Percentiles rank a stretch among this genome's conserved stretches.
Evolutionary conservation across 2,329 filamentous ascomycete genomes (phyloP).

Genomic region (Alternaria ethzedia): DNA sequence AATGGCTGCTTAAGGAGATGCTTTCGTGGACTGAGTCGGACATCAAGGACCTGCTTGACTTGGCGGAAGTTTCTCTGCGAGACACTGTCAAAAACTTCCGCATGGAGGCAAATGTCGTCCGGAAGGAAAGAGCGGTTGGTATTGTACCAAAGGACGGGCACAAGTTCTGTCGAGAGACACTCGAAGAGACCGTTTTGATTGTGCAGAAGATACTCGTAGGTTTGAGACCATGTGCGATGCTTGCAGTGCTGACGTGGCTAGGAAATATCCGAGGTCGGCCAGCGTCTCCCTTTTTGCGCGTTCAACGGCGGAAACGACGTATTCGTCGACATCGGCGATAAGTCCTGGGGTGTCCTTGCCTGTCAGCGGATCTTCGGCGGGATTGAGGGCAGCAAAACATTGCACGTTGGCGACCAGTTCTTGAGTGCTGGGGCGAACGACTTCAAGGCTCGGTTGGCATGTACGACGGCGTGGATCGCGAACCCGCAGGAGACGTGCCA

Average conservation of each 20-base stretch:
- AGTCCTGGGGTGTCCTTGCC: slow-evolving; percentile 91
- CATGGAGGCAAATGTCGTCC: slow-evolving; percentile 78
- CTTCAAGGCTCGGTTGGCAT: slow-evolving; percentile 91
- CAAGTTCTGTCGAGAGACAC: slow-evolving; percentile 81
- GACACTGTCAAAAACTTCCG: slow-evolving; percentile 82
- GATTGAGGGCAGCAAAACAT: slow-evolving; percentile 76
- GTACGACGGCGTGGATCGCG: slow-evolving; percentile 96
- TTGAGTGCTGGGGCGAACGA: slow-evolving; percentile 89
- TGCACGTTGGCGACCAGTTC: slow-evolving; percentile 97
- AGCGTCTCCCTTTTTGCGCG: slow-evolving; percentile 84
- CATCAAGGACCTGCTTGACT: slow-evolving; percentile 81
- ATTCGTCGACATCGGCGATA: slow-evolving; percentile 98
- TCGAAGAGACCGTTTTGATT: slow-evolving; percentile 95
- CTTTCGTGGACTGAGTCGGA: slow-evolving; percentile 75
- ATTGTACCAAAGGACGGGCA: slow-evolving; percentile 63
- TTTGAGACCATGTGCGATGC: neutral
- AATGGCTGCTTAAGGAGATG: slow-evolving; percentile 83
- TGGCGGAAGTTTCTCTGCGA: slow-evolving; percentile 82
- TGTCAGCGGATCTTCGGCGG: slow-evolving; percentile 89
- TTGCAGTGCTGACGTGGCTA: slow-evolving; percentile 23
- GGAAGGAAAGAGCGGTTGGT: slow-evolving; percentile 76
- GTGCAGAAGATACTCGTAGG: slow-evolving; percentile 81
- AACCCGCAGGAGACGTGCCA: slow-evolving; percentile 90
- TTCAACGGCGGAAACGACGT: slow-evolving; percentile 98
- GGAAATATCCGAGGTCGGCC: slow-evolving; percentile 76